phyloP scores from a whole-genome alignment of 2,329 filamentous ascomycete genomes.

The Metarhizium robertsii region DNA sequence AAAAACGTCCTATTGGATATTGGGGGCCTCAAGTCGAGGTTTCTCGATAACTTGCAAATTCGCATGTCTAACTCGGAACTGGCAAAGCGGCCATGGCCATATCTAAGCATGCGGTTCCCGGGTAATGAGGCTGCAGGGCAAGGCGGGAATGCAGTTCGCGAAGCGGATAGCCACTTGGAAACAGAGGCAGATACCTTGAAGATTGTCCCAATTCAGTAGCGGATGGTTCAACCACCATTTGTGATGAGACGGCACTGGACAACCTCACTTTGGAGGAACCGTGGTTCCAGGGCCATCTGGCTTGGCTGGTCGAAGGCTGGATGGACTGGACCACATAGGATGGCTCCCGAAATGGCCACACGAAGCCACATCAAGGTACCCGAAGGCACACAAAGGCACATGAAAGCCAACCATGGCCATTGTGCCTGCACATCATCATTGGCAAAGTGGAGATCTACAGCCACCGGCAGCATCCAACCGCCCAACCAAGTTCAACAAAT shows the following conservation, averaged over 20 bases:
- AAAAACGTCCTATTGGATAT: constrained; percentile 14
- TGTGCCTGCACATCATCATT: background rate
- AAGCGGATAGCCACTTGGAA: background rate
- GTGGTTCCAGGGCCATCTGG: too few species aligned
- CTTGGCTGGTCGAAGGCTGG: background rate
- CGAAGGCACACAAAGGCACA: background rate
- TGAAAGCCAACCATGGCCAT: background rate
- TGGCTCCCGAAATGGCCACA: background rate
- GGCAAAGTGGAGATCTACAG: background rate
- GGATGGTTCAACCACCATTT: too few species aligned
- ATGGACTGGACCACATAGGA: background rate
- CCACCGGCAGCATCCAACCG: background rate
- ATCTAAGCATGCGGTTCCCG: too few species aligned
- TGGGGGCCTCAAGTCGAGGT: constrained; percentile 12
- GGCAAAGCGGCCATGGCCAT: background rate
- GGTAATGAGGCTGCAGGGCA: background rate
- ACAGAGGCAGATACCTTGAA: too few species aligned
- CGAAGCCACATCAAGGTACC: background rate
- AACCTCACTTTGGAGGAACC: too few species aligned
- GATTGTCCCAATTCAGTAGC: too few species aligned
- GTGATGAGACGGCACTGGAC: too few species aligned
- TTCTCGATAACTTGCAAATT: constrained; percentile 10
- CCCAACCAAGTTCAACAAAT: too few species aligned
- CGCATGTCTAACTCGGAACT: constrained; percentile 9
- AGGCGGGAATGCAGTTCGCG: background rate